Base-by-base conservation (phyloP, 768 basidiomycete species). In the Mycena chlorophos region DNA sequence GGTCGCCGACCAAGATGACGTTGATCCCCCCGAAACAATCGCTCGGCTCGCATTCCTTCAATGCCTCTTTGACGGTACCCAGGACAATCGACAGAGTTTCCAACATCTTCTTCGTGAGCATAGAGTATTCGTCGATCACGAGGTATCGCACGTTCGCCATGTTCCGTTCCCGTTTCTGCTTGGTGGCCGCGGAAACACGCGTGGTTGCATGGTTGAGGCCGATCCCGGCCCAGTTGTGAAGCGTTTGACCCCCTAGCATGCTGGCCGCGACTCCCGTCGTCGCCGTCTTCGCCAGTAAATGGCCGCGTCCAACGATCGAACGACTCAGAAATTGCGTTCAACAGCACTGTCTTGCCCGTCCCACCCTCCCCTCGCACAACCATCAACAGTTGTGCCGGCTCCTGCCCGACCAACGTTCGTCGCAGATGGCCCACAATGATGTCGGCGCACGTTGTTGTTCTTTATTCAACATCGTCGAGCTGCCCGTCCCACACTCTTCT, bases 111-210 rank as follows among this genome's bases (percentile, higher is more conserved):
- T 68, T 66, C 6, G 68, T 63, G 0, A 72, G 29, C 78, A 79
- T 79, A 0, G 76, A 78, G 16, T 59, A 54, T 50, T 80, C 76
- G 56, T 79, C 74, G 20, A 77, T 66, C 3, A 78, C 65, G 0
- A 76, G 56, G 46, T 71, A 69, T 14, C 25, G 19, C 19, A 51
- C 62, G 3, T 40, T 52, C n/a, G 58, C 50, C 30, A 65, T 67
- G 55, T 57, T 61, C 23, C n/a, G 55, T 28, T 16, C 58, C 49
- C 61, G 56, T 53, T 42, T 48, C n/a, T 56, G 45, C 37, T 13
- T 49, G 10, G 25, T 63, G 3, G 5, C 31, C n/a, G n/a, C n/a
- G n/a, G n/a, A n/a, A n/a, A n/a, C n/a, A n/a, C n/a, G n/a, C n/a
- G n/a, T n/a, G n/a, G n/a, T n/a, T n/a, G n/a, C n/a, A n/a, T n/a